These are phyloP conservation scores for Sarocladium kiliense DNA, from an alignment of 2,329 filamentous ascomycete genomes.

Conservation along the genomic window DNA sequence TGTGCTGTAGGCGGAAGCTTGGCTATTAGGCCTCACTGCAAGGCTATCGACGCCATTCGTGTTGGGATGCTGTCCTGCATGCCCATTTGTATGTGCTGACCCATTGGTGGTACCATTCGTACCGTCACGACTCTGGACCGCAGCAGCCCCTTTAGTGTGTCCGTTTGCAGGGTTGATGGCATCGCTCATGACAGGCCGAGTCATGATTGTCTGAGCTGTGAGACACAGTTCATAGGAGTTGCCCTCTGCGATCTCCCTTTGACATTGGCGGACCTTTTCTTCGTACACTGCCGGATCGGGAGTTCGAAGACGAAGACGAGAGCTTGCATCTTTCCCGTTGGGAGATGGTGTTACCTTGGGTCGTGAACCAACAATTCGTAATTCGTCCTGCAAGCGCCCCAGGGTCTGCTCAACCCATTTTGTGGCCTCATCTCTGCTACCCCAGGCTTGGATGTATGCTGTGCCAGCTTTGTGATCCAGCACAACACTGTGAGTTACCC, in stretches of 20 bases:
- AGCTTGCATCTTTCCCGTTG: constrained; percentile 16
- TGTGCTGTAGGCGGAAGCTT: constrained; percentile 4
- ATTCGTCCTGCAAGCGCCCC: background rate
- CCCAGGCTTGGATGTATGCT: constrained; percentile 11
- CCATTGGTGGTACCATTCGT: background rate
- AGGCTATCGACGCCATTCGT: background rate
- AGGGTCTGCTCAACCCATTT: constrained; percentile 9
- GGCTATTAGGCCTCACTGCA: no score
- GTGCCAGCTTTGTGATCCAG: constrained; percentile 11
- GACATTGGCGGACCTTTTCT: constrained; percentile 13
- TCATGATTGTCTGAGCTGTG: constrained; percentile 39
- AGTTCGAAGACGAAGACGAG: constrained; percentile 21
- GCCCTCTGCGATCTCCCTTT: constrained; percentile 11
- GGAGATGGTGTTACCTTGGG: background rate
- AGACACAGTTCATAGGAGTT: constrained; percentile 16
- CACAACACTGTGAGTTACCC: constrained; percentile 49
- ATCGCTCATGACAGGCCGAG: constrained; percentile 24
- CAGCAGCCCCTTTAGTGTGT: constrained; percentile 15
- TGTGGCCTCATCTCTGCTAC: constrained; percentile 11
- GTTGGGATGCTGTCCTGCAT: background rate
- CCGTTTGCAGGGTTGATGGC: constrained; percentile 23
- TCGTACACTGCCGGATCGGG: constrained; percentile 28
- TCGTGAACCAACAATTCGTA: background rate
- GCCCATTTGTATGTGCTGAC: background rate
- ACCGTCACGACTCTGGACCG: background rate